Base-by-base conservation (phyloP, 179 eudicot species). In the Vitellaria paradoxa region DNA sequence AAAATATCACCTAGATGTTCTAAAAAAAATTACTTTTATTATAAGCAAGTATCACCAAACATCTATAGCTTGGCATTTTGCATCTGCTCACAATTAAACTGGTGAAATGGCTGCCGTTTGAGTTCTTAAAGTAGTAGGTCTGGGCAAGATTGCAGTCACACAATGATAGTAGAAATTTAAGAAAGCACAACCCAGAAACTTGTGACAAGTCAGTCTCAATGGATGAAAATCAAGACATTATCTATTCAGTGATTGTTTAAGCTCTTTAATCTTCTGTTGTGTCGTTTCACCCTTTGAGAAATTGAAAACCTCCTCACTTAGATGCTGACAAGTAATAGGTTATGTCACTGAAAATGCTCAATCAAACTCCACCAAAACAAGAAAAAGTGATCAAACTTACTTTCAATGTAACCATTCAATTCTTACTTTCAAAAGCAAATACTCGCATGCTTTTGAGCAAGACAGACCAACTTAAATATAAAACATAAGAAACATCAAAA, bases 271-370 rank as follows among this genome's bases (percentile, higher is more conserved):
- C 83, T 96, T 96, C 82, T 90, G 99, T 62, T 93, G 99, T 14
- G 99, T 96, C 99, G 93, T 93, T 88, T 96, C 98, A 72, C 99
- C 99, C 87, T 98, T 96, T 72, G 99, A 96, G 86, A 96, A 96
- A 88, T 96, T 98, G 75, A 96, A 96, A 73, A 96, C 99, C 85
- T 96, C 99, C 80, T 96, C 99, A 78, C 99, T 96, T 60, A 96
- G 68, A 76, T 93, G 97, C 99, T 96, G 87, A 68, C 11, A 74
- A 81, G 23, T 15, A 73, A 68, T 42, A 60, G 20, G 30, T 50
- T 14, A 47, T 3, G 67, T 66, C 23, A 56, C 57, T 37, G 11
- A 73, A 77, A 77, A 65, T 30, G 47, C 63, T 75, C 55, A 73
- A 72, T 30, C 11, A 64, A 70, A 49, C 49, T 45, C 70, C n/a